A percentile compares a stretch with the other conserved stretches of the same genome.
Conservation (phyloP, 2,329 filamentous ascomycete species). For the Lachnellula occidentalis region DNA sequence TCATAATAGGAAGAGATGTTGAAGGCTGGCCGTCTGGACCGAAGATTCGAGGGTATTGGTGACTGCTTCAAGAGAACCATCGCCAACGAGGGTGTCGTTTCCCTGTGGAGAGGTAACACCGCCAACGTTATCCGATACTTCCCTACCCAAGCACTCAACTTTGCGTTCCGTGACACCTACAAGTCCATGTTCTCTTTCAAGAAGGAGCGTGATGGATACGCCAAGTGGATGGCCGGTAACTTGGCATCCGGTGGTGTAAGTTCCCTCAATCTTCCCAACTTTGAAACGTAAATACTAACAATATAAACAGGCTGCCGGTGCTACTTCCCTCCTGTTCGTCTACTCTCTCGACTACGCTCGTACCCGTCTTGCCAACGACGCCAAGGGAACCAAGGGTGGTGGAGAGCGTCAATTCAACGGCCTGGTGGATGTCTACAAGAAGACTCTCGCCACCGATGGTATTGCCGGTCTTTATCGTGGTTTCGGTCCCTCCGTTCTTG, state of each 20-base stretch:
- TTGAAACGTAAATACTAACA: slow-evolving; percentile 7
- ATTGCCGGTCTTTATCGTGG: slow-evolving; percentile 99
- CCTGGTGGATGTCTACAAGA: slow-evolving; percentile 98
- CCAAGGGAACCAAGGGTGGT: slow-evolving; percentile 95
- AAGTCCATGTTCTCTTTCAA: slow-evolving; percentile 99
- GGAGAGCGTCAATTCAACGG: slow-evolving; percentile 99
- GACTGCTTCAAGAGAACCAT: slow-evolving; percentile 96
- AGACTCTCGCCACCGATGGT: slow-evolving; percentile 98
- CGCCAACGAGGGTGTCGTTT: slow-evolving; percentile 85
- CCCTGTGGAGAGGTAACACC: slow-evolving; percentile 99
- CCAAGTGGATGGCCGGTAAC: slow-evolving; percentile 99
- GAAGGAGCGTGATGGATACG: slow-evolving; percentile 98
- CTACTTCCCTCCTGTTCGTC: slow-evolving; percentile 99
- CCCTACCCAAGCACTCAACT: slow-evolving; percentile 99
- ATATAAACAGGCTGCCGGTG: slow-evolving; percentile 74
- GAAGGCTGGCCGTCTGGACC: slow-evolving; percentile 95
- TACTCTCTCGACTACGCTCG: slow-evolving; percentile 99
- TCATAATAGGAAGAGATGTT: slow-evolving; percentile 92
- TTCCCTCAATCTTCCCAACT: slow-evolving; percentile 27
- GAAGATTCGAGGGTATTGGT: slow-evolving; percentile 86
- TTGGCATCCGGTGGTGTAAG: slow-evolving; percentile 98
- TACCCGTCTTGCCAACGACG: slow-evolving; percentile 99
- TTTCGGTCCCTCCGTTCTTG: slow-evolving; percentile 98
- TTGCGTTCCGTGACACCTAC: slow-evolving; percentile 99
- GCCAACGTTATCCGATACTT: slow-evolving; percentile 99